A percentile compares a stretch with the other conserved stretches of the same genome.
phyloP scores from a whole-genome alignment of 352 stramenopile species.

The Phytophthora europaea region DNA sequence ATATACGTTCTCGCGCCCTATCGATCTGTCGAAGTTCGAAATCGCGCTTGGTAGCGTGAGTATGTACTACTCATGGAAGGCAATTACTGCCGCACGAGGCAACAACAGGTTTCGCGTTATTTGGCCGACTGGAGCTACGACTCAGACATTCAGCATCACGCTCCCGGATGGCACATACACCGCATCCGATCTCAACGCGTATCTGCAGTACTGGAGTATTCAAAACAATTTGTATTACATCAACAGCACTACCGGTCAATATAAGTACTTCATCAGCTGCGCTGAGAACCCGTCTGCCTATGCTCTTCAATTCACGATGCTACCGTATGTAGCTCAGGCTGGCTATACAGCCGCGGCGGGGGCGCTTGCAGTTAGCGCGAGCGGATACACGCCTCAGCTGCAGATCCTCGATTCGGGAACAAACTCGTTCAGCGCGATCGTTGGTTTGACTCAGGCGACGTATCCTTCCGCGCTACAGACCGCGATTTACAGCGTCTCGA shows the following conservation, averaged over 20 bases:
- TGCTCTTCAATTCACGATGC: too few relatives aligned
- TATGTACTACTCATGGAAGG: conserved; percentile 7
- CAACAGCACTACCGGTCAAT: conserved; percentile 30
- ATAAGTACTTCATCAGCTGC: conserved; percentile 35
- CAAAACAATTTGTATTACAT: conserved; percentile 38
- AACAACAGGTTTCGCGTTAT: conserved; percentile 32
- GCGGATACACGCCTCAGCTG: too few relatives aligned
- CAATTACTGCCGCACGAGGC: not conserved
- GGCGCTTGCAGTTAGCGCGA: too few relatives aligned
- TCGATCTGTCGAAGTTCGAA: conserved; percentile 7
- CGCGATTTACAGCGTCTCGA: too few relatives aligned
- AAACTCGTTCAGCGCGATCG: too few relatives aligned
- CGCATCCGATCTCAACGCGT: conserved; percentile 31
- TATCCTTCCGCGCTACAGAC: too few relatives aligned
- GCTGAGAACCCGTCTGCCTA: conserved; percentile 29
- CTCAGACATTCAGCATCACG: conserved; percentile 33
- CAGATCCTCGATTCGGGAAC: too few relatives aligned
- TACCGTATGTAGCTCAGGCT: too few relatives aligned
- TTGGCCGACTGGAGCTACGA: conserved; percentile 33
- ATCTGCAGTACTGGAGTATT: conserved; percentile 37
- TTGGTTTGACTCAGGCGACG: too few relatives aligned
- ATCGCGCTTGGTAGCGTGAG: not conserved
- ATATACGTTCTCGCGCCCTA: too few relatives aligned
- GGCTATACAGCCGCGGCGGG: too few relatives aligned
- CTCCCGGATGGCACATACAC: conserved; percentile 33